Conservation (phyloP, 352 stramenopile species). For the Globisporangium cylindrosporum region DNA sequence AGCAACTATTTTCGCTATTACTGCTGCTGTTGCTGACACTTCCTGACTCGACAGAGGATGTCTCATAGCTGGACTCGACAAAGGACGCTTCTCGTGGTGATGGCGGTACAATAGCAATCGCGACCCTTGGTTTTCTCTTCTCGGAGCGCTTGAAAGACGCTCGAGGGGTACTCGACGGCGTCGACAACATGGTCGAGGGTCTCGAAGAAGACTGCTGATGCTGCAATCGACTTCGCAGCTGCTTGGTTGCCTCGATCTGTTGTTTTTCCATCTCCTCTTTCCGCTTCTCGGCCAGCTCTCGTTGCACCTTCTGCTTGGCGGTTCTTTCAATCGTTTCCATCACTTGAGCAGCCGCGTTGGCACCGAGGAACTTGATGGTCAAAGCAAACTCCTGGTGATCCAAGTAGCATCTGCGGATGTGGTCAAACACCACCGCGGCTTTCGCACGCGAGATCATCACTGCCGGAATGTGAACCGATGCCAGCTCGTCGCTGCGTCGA, state of each 20-base stretch:
- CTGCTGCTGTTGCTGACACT: not conserved
- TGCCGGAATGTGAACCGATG: constrained; percentile 42
- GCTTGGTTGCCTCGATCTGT: constrained; percentile 43
- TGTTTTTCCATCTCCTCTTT: constrained; percentile 40
- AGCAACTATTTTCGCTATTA: constrained; percentile 2
- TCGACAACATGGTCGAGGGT: constrained; percentile 7
- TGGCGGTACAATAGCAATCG: no score
- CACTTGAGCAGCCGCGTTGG: constrained; percentile 45
- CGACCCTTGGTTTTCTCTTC: not conserved
- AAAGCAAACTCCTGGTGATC: constrained; percentile 36
- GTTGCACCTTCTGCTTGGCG: constrained; percentile 20
- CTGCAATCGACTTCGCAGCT: constrained; percentile 49
- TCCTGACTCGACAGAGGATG: constrained; percentile 1
- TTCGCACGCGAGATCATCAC: constrained; percentile 58
- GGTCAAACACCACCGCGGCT: constrained; percentile 46
- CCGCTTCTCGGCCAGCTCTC: constrained; percentile 23
- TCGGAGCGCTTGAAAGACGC: not conserved
- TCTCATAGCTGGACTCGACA: constrained; percentile 9
- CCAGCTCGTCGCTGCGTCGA: constrained; percentile 16
- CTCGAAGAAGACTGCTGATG: constrained; percentile 16
- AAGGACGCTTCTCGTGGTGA: not conserved
- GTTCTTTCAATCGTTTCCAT: constrained; percentile 45
- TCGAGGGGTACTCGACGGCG: constrained; percentile 8
- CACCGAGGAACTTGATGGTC: constrained; percentile 58
- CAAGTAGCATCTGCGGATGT: constrained; percentile 46